Evolutionary conservation across 208 protist species (phyloP).

Genomic region (Hexamita inflata): DNA sequence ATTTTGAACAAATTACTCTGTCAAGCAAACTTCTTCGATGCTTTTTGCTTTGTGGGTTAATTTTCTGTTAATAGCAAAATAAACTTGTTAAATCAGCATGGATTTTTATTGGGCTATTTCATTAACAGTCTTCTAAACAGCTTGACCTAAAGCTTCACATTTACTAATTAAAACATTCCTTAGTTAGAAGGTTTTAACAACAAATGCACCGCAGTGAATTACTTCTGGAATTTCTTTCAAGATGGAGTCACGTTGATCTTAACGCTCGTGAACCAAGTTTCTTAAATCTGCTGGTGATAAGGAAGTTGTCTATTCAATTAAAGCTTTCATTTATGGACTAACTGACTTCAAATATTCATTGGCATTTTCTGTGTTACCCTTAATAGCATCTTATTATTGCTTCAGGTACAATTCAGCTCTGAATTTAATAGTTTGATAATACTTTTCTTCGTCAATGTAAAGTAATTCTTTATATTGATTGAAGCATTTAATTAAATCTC

Average conservation of each 20-base stretch:
- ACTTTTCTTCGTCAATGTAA: constrained; percentile 20
- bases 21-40: constrained; percentile 8
- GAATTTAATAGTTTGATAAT: background rate
- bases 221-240: constrained; percentile 1
- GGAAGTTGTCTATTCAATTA: background rate
- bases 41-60: background rate
- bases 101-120: background rate
- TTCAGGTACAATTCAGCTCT: constrained; percentile 21
- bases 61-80: constrained; percentile 4
- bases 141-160: background rate
- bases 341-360: background rate
- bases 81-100: background rate
- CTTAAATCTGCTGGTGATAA: constrained; percentile 12
- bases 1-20: constrained; percentile 9
- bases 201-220: constrained; percentile 8
- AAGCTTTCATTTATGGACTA: constrained; percentile 7
- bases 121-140: background rate
- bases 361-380: background rate
- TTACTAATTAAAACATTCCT: background rate
- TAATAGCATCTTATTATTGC: background rate
- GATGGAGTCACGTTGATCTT: background rate
- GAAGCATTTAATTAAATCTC: constrained; percentile 4
- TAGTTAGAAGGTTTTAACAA: background rate
- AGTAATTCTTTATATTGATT: background rate
- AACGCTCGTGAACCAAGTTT: background rate